Conservation (phyloP, 2,329 filamentous ascomycete species). For the Huntiella savannae region DNA sequence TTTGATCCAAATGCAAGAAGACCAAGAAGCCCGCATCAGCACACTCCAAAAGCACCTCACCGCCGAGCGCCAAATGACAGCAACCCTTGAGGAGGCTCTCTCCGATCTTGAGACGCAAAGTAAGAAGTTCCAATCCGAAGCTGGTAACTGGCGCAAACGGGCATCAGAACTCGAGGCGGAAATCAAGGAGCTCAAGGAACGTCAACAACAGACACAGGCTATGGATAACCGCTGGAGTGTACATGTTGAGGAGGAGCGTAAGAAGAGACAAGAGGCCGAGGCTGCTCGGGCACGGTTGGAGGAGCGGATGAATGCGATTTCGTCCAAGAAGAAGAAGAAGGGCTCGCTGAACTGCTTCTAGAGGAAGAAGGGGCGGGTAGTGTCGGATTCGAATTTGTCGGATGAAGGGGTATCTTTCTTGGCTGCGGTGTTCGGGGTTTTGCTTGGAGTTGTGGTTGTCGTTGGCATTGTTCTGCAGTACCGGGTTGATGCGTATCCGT, state of each 20-base stretch:
- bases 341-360: slow-evolving; percentile 95
- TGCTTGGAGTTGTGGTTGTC: not conserved
- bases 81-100: slow-evolving; percentile 85
- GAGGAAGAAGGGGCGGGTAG: slow-evolving; percentile 14
- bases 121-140: slow-evolving; percentile 79
- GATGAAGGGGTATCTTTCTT: too few species aligned
- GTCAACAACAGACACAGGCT: slow-evolving; percentile 24
- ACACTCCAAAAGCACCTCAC: slow-evolving; percentile 94
- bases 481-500: slow-evolving; percentile 8
- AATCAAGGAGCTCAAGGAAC: slow-evolving; percentile 44
- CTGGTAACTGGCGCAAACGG: slow-evolving; percentile 80
- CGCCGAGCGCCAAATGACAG: slow-evolving; percentile 89
- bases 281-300: slow-evolving; percentile 75
- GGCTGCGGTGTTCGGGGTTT: not conserved
- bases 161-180: slow-evolving; percentile 56
- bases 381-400: slow-evolving; percentile 5
- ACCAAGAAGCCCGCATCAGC: slow-evolving; percentile 84
- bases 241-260: slow-evolving; percentile 90
- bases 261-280: slow-evolving; percentile 79
- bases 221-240: slow-evolving; percentile 48
- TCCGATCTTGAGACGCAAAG: slow-evolving; percentile 83
- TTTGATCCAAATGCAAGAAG: slow-evolving; percentile 67
- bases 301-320: slow-evolving; percentile 83
- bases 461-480: slow-evolving; percentile 1
- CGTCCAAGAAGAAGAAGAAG: slow-evolving; percentile 88